Evolutionary conservation across 23 red algal species (phyloP).

Genomic region (Gracilaria domingensis): DNA sequence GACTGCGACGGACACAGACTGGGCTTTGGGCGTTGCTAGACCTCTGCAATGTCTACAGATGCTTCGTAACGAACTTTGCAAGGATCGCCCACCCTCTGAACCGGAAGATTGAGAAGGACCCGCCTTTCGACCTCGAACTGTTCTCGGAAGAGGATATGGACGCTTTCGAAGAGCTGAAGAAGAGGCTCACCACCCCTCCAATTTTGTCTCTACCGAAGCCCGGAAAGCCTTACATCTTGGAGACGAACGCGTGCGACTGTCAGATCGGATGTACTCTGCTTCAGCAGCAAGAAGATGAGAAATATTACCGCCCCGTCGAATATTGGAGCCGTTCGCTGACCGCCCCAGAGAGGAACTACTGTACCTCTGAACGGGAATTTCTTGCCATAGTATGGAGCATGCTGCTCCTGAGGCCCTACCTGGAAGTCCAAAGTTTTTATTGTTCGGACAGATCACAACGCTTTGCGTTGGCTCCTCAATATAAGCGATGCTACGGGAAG

Average conservation of each 20-base stretch:
- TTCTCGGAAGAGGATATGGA: no score
- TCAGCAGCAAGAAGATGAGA: slow-evolving; percentile 43
- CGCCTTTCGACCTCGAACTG: no score
- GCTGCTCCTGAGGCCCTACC: slow-evolving; percentile 35
- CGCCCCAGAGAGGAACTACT: slow-evolving; percentile 31
- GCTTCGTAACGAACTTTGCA: no score
- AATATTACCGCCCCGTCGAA: slow-evolving; percentile 20
- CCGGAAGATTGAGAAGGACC: no score
- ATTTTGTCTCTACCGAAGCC: no score
- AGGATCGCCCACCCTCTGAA: no score
- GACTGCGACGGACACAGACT: no score
- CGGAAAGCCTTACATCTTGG: slow-evolving; percentile 33
- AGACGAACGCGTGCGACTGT: slow-evolving; percentile 41
- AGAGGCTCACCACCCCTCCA: no score
- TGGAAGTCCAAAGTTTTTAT: slow-evolving; percentile 26
- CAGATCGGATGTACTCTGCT: slow-evolving; percentile 46
- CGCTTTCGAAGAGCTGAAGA: no score
- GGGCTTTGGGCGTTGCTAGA: no score
- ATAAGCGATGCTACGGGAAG: background rate
- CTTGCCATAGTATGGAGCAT: slow-evolving; percentile 47
- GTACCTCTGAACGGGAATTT: slow-evolving; percentile 34
- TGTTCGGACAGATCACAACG: slow-evolving; percentile 16
- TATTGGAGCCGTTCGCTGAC: slow-evolving; percentile 43
- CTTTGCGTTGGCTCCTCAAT: slow-evolving; percentile 43
- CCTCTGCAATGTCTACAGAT: no score